Evolutionary conservation across 768 basidiomycete genomes (phyloP), one percentile per base, ranked within the genome.

Genomic region (Kwoniella bestiolae): DNA sequence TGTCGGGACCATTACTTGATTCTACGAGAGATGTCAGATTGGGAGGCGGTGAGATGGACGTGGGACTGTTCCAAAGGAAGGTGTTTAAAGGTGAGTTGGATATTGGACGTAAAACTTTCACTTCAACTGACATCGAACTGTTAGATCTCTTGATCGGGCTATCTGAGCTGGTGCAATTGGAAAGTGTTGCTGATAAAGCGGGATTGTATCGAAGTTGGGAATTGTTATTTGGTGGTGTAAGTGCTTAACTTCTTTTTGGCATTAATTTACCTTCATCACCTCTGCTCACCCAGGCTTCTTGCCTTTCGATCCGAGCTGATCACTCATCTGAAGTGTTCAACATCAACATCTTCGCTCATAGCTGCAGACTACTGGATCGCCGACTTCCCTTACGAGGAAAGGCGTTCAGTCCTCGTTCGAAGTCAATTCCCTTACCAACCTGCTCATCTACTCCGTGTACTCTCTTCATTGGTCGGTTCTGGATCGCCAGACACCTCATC

Each of bases 361-460:
- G 90, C 89, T 68, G 83, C 85, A 5, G 91, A 94, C 70, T 94
- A 87, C 79, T 97, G 94, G 92, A 84, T 87, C 58, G 84, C 83
- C 1, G 92, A 94, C 74, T 90, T 86, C 41, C 83, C 85, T 38
- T 87, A 87, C 51, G 84, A 85, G 3, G 82, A 88, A 21, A 90
- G 92, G 31, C 86, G 90, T 28, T 90, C 90, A 35, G 86, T 94
- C 55, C 86, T 97, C 60, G 92, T 94, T 66, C 87, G 92, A 25
- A 87, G 90, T 8, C 86, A 91, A 2, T 97, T 93, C 80, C 94
- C 94, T 2, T 85, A 91, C 31, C 88, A 92, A 60, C 85, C 90
- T 67, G 83, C 84, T 26, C 87, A 88, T 0, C 85, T 94, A 23
- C 77, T 91, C 44, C 85, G 86, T 21, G 84, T 95, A 6, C 84